Base-by-base conservation (phyloP, 805 yeast species). In the Komagataella pseudopastoris region DNA sequence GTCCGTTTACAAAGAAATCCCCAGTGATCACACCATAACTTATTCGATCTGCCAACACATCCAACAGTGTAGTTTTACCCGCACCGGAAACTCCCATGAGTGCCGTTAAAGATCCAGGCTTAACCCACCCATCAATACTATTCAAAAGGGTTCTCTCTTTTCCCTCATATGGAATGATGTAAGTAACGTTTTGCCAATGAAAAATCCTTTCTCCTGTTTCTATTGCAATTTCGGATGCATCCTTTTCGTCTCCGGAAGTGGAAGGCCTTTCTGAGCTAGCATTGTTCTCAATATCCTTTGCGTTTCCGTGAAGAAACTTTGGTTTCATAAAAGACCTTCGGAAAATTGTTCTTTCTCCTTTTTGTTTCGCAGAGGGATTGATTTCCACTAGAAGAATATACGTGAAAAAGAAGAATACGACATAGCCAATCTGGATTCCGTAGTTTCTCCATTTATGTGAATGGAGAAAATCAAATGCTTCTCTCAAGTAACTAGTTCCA, bases 31-130 rank as follows among this genome's bases (percentile, higher is more conserved):
- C 80, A 66, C 91, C 93, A 63, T 77, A 71, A 46, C 81, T 76
- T 51, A 83, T 77, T 64, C 91, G 76, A 60, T 81, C 85, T 20
- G 88, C 81, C 54, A 85, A 72, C 57, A 83, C 81, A 64, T 85
- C 84, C 58, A 85, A 71, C 53, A 85, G 69, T 2, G 91, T 85
- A 23, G 93, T 85, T 61, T 85, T 85, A 70, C 93, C 93, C 48
- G 93, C 93, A 69, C 93, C 93, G 39, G 91, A 85, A 51, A 83
- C 85, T 60, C 93, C 93, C 90, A 85, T 84, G 53, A 85, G 71
- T 4, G 91, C 91, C 46, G 90, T 84, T 65, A 85, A 71, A 52
- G 85, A 83, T 59, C 91, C 91, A 17, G 91, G 91, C 60, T 80
- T 81, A 51, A 83, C 88, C 72, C 81, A 85, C 49, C 91, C 91